Base-by-base conservation (phyloP, 768 basidiomycete genomes). In the Chalciporus sphaerocephalus region DNA sequence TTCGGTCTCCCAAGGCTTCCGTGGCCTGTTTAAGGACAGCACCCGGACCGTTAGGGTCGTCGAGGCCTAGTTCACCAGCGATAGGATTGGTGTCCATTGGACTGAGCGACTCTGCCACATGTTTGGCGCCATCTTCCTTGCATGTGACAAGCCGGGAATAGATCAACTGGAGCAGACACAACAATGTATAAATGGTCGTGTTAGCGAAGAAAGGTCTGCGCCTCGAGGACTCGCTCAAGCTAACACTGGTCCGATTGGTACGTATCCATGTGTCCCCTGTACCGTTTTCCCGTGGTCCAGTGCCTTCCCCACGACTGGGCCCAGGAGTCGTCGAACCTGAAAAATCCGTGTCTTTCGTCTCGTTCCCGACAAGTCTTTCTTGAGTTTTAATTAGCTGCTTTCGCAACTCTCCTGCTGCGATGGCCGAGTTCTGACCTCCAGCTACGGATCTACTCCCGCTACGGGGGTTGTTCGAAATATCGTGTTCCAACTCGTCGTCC, bases 151-250 rank as follows among this genome's bases (percentile, higher is more conserved):
- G 74, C 50, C 95, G 87, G 47, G 83, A 84, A 75, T 96, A 95
- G 53, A 96, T 75, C 54, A 92, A 69, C 94, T 98, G 62, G 25
- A 98, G 63, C 42, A 95, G 70, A 40, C 96, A 84, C 53, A 98
- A 62, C 41, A 97, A 64, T 6, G 88, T 88, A 69, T 98, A 99
- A 62, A 92, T 90, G 17, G 91, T 87, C 38, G 90, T 92, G 68
- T 97, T 96, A 47, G 80, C 80, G 67, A 95, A 98, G 67, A 97
- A 90, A 8, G 85, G 75, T 42, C 65, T 78, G 37, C 74, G 71
- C 43, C 68, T 74, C 40, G 57, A 52, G 6, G 54, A 43, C 46
- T 70, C 69, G 25, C 40, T 52, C 12, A 56, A 50, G 49, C 57
- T 54, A n/a, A 44, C 44, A 38, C 59, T 53, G 21, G 52, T 41